Evolutionary conservation across 2,329 filamentous ascomycete species (phyloP).

Genomic region (Diaporthe sp.): DNA sequence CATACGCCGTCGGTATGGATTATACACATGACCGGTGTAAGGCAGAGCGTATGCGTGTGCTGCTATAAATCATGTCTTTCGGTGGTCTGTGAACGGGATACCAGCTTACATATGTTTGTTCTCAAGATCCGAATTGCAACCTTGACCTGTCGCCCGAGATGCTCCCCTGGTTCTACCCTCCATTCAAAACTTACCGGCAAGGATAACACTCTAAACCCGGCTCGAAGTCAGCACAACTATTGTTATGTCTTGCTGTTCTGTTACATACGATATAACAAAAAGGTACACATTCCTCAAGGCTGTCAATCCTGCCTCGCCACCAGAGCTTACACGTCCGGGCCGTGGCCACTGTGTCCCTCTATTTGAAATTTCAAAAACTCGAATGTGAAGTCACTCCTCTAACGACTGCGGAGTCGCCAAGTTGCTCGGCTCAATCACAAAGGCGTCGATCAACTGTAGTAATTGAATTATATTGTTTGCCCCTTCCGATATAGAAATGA

Average conservation of each 20-base stretch:
- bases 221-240: not conserved
- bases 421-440: not conserved
- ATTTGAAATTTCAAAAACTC: not conserved
- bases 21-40: not conserved
- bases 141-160: not conserved
- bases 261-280: not conserved
- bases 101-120: no score
- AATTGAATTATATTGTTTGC: not conserved
- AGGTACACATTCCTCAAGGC: not conserved
- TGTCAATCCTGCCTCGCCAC: not conserved
- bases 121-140: no score
- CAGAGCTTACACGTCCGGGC: no score
- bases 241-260: not conserved
- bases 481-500: not conserved
- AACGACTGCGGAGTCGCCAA: not conserved
- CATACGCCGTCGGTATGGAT: not conserved
- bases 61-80: not conserved
- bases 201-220: not conserved
- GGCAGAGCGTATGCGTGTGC: not conserved
- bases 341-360: not conserved
- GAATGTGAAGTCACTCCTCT: not conserved
- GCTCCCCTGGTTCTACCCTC: not conserved
- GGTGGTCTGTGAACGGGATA: not conserved
- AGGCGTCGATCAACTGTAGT: not conserved
- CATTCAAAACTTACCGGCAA: not conserved